Evolutionary conservation across 1,139 yeast genomes (phyloP).

Genomic region (Dujonia santamariae): DNA sequence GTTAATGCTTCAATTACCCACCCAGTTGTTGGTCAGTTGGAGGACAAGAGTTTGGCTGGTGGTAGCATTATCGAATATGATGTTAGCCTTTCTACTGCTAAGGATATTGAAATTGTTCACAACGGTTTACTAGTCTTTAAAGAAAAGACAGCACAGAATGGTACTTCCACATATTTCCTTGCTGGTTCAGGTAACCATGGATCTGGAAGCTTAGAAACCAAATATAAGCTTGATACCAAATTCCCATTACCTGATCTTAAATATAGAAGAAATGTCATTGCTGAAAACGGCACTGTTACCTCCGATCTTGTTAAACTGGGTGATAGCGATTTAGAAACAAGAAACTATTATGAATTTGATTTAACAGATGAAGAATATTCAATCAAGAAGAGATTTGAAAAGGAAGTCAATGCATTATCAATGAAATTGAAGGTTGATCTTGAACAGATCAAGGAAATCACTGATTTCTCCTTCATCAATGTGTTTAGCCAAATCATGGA

Average conservation of each 20-base stretch:
- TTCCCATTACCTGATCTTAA: slow-evolving; percentile 23
- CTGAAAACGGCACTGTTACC: slow-evolving; percentile 34
- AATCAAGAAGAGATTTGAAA: too few relatives aligned
- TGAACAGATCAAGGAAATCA: not conserved
- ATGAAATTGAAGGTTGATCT: not conserved
- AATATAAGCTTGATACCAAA: slow-evolving; percentile 30
- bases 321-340: too few relatives aligned
- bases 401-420: too few relatives aligned
- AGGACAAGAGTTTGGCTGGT: slow-evolving; percentile 11
- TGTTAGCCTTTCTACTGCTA: slow-evolving; percentile 15
- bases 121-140: slow-evolving; percentile 21
- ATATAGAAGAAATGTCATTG: slow-evolving; percentile 41
- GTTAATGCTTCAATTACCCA: slow-evolving; percentile 16
- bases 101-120: slow-evolving; percentile 14
- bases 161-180: slow-evolving; percentile 45
- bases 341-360: too few relatives aligned
- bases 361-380: too few relatives aligned
- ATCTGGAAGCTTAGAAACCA: slow-evolving; percentile 36
- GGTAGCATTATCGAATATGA: slow-evolving; percentile 18
- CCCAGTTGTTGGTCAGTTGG: slow-evolving; percentile 20
- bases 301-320: too few relatives aligned
- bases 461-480: not conserved
- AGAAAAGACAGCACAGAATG: slow-evolving; percentile 29
- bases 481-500: not conserved
- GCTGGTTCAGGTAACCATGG: slow-evolving; percentile 54